phyloP scores from a whole-genome alignment of 345 rosid species.

The Populus ilicifolia region DNA sequence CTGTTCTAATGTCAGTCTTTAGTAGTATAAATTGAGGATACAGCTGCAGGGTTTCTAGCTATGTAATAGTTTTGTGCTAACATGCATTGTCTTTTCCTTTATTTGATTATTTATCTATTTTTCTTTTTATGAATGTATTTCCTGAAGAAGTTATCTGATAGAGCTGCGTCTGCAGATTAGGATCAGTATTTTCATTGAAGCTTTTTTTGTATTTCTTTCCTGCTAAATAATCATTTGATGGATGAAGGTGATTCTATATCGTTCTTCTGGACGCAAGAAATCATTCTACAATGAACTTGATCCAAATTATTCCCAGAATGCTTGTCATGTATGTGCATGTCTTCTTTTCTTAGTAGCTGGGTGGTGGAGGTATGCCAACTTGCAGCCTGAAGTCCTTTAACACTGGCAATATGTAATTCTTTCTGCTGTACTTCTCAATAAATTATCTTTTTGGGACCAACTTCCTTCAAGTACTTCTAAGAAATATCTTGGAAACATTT shows the following conservation, averaged over 20 bases:
- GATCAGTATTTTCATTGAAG: not conserved
- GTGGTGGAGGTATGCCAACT: too few species aligned
- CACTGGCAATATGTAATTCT: not conserved
- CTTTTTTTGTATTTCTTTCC: not conserved
- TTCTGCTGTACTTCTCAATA: not conserved
- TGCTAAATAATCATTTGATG: not conserved
- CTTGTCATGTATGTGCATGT: not conserved
- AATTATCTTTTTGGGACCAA: not conserved
- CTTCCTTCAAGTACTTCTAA: not conserved
- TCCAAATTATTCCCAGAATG: not conserved
- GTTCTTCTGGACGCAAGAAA: not conserved
- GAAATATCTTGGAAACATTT: constrained; percentile 7
- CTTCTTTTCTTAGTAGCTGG: too few species aligned
- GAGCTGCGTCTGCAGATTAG: not conserved
- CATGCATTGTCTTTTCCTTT: not conserved
- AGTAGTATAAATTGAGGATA: too few species aligned
- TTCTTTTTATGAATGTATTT: not conserved
- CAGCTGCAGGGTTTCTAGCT: too few species aligned
- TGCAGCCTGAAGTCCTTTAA: too few species aligned
- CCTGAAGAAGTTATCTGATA: not conserved
- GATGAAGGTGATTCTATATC: not conserved
- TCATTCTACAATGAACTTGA: not conserved
- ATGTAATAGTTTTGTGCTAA: too few species aligned
- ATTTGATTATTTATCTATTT: not conserved
- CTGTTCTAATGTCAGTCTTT: too few species aligned